Evolutionary conservation across 2,329 filamentous ascomycete species (phyloP).

Genomic region (Aspergillus oerlinghausenensis): DNA sequence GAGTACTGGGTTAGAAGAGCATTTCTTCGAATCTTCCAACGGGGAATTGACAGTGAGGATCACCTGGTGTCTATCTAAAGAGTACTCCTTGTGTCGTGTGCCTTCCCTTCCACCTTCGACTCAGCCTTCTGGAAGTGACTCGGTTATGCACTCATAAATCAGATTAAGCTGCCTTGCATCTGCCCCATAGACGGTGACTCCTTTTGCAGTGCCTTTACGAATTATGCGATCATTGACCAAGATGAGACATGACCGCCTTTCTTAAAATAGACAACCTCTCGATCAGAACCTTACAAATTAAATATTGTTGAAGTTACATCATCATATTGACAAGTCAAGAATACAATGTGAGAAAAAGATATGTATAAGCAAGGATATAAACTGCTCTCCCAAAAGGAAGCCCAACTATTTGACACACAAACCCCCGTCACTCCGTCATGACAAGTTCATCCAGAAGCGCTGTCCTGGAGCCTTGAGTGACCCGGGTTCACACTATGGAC

Average conservation of each 20-base stretch:
- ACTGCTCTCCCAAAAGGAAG: slow-evolving; percentile 18
- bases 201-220: neutral
- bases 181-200: neutral
- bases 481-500: slow-evolving; percentile 28
- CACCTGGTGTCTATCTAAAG: neutral
- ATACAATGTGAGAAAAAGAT: neutral
- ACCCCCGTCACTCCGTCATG: slow-evolving; percentile 7
- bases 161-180: neutral
- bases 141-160: too few species aligned
- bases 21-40: too few species aligned
- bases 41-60: neutral
- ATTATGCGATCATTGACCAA: neutral
- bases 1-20: too few species aligned
- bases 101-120: too few species aligned
- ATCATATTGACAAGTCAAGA: neutral
- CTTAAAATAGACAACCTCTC: neutral
- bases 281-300: neutral
- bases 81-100: neutral
- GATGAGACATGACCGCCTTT: neutral
- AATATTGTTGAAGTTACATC: neutral
- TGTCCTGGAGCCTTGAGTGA: slow-evolving; percentile 7
- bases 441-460: slow-evolving; percentile 2
- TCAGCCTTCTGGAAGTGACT: neutral
- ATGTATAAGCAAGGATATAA: slow-evolving; percentile 10
- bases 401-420: slow-evolving; percentile 18